phyloP scores from a whole-genome alignment of 1,284 basidiomycete genomes.

The Dichomitus squalens region DNA sequence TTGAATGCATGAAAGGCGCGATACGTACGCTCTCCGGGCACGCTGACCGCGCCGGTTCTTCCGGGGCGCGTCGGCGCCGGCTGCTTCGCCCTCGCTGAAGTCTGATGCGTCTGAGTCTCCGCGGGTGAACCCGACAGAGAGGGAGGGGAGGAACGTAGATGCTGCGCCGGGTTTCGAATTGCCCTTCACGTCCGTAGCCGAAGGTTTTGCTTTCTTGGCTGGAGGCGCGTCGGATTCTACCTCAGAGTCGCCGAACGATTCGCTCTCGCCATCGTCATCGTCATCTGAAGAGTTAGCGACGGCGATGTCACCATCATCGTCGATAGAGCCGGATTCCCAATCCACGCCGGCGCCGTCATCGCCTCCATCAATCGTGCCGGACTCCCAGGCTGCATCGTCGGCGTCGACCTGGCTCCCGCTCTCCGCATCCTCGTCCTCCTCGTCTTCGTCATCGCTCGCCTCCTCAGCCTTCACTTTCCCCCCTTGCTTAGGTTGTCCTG shows the following conservation, averaged over 20 bases:
- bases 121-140: constrained; percentile 82
- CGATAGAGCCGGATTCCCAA: constrained; percentile 38
- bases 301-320: constrained; percentile 6
- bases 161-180: constrained; percentile 35
- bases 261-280: constrained; percentile 5
- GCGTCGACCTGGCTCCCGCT: constrained; percentile 35
- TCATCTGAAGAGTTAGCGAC: constrained; percentile 23
- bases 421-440: constrained; percentile 24
- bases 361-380: constrained; percentile 39
- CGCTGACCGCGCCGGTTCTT: constrained; percentile 94
- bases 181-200: constrained; percentile 11
- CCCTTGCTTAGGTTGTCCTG: constrained; percentile 31
- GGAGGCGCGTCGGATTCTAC: constrained; percentile 15
- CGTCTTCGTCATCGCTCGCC: constrained; percentile 7
- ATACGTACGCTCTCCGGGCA: constrained; percentile 85
- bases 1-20: not conserved
- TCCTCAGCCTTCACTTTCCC: constrained; percentile 35
- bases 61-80: constrained; percentile 54
- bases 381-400: constrained; percentile 43
- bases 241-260: constrained; percentile 25
- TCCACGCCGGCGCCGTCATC: constrained; percentile 29
- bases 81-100: constrained; percentile 68
- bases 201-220: constrained; percentile 9
- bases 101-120: constrained; percentile 79
- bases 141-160: constrained; percentile 87